Evolutionary conservation across 805 yeast species (phyloP), one percentile per base, ranked within the genome.

Genomic region (Torulaspora microellipsoides): DNA sequence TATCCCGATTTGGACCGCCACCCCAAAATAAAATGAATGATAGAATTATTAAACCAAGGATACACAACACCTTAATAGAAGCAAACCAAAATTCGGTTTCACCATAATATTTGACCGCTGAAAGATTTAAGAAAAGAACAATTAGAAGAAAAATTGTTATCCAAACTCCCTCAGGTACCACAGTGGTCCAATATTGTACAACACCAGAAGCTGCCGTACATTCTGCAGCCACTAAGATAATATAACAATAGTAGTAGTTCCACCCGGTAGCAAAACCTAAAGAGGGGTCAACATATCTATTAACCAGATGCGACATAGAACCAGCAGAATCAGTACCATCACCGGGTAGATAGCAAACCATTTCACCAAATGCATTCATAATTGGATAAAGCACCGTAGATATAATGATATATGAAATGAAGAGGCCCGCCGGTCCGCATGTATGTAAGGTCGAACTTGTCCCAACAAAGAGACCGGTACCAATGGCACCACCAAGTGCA

Each of bases 401-500:
- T 58, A 85, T 73, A 36, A 81, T 65, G 20, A 78, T 49, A 58
- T 83, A 85, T 10, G 88, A 80, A 17, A 78, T 67, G 31, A 85
- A 70, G 30, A 79, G 52, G 25, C 77, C 77, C 1, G 83, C 85
- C n/a, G 93, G 91, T 23, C 93, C 93, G 60, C 87, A 85, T 27
- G 72, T 68, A 14, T 72, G 52, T 40, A 85, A 65, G 2, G 85
- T 75, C 13, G 72, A 64, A 47, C 86, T 85, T 2, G 88, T 76
- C 58, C 88, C 87, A 27, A 87, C 83, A 48, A 87, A 79, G 40
- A 87, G 70, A 58, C 93, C 95, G 8, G 91, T 82, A 54, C 95
- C 95, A 53, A 86, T 85, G 47, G 84, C 76, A 34, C 91, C 90
- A 52, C 91, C 93, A 48, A 85, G 71, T 39, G 93, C 89, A 68